A percentile compares a stretch with the other conserved stretches of the same genome.
Evolutionary conservation across 1,284 basidiomycete genomes (phyloP).

Genomic region (Leccinum pachyderme): DNA sequence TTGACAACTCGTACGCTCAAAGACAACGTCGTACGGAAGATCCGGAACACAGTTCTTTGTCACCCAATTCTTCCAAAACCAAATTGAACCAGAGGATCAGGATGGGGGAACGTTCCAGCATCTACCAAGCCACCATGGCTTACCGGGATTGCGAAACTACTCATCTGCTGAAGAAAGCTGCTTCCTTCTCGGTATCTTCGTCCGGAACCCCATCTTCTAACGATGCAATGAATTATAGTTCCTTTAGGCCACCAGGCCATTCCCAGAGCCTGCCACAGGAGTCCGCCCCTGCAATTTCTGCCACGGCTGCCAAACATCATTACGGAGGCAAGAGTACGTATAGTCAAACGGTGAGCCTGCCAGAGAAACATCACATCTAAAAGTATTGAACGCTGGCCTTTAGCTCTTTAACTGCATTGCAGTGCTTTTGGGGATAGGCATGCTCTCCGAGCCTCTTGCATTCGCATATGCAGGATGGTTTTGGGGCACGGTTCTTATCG

Average conservation of each 20-base stretch:
- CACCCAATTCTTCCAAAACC: conserved; percentile 36
- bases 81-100: conserved; percentile 48
- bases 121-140: neutral
- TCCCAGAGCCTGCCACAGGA: neutral
- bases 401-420: conserved; percentile 91
- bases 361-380: neutral
- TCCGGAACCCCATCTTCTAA: conserved; percentile 13
- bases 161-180: conserved; percentile 45
- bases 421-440: conserved; percentile 84
- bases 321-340: conserved; percentile 68
- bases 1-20: conserved; percentile 1
- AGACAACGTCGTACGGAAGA: conserved; percentile 5
- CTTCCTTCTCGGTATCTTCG: conserved; percentile 32
- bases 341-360: conserved; percentile 70
- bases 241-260: neutral
- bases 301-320: conserved; percentile 27
- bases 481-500: conserved; percentile 68
- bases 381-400: conserved; percentile 2
- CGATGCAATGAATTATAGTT: neutral
- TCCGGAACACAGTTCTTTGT: conserved; percentile 5
- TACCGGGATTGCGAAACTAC: conserved; percentile 29
- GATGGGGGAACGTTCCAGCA: conserved; percentile 3
- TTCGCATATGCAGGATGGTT: conserved; percentile 89
- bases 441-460: conserved; percentile 86
- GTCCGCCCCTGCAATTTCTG: conserved; percentile 4